These are phyloP conservation scores for Penicillium silybi DNA, from an alignment of 495 filamentous ascomycete genomes.

Conservation along the genomic window DNA sequence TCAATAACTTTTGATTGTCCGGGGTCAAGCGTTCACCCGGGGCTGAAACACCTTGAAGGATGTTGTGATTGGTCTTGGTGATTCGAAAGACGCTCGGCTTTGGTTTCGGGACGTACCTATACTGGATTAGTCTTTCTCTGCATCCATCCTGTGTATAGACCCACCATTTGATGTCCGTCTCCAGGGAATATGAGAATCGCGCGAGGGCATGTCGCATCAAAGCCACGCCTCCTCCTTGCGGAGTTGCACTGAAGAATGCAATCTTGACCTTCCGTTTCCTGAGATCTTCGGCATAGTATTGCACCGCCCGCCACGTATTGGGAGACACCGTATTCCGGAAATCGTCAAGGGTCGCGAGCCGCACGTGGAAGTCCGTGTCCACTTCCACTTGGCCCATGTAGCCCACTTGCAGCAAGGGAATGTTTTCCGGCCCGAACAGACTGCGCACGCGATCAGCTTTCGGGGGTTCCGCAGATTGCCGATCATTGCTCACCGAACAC, in stretches of 20 bases:
- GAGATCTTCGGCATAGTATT: constrained; percentile 65
- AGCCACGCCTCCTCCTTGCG: constrained; percentile 83
- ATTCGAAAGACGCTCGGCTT: constrained; percentile 80
- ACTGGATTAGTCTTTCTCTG: background rate
- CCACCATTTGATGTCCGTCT: constrained; percentile 73
- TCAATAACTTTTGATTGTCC: constrained; percentile 57
- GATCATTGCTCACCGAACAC: constrained; percentile 54
- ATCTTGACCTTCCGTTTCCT: constrained; percentile 64
- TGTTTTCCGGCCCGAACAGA: constrained; percentile 71
- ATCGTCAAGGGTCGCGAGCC: constrained; percentile 57
- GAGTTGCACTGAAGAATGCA: constrained; percentile 83
- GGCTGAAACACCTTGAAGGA: constrained; percentile 75
- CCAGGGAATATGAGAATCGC: constrained; percentile 63
- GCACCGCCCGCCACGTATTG: constrained; percentile 64
- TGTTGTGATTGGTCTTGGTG: constrained; percentile 91
- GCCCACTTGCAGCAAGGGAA: constrained; percentile 71
- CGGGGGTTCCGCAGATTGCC: background rate
- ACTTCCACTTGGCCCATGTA: constrained; percentile 72
- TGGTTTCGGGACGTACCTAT: constrained; percentile 74
- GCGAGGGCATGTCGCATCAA: constrained; percentile 85
- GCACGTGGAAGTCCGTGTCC: constrained; percentile 61
- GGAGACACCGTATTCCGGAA: constrained; percentile 59
- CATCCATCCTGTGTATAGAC: constrained; percentile 10
- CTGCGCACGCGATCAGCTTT: constrained; percentile 35
- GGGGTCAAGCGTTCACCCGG: constrained; percentile 57